Evolutionary conservation across 2,329 filamentous ascomycete genomes (phyloP).

Genomic region (Monosporascus sp.): DNA sequence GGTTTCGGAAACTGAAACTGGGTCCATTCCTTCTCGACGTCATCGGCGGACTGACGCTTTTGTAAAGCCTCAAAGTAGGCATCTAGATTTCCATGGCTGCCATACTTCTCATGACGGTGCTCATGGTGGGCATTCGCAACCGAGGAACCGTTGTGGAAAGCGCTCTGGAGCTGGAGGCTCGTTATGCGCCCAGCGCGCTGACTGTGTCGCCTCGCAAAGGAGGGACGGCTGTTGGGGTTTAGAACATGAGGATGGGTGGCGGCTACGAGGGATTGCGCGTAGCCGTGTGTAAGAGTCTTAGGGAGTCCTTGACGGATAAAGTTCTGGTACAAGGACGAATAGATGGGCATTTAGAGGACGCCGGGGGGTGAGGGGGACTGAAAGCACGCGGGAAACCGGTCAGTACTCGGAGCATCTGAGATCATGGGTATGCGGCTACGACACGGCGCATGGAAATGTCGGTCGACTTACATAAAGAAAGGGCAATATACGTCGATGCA

Average conservation of each 20-base stretch:
- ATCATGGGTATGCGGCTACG: no score
- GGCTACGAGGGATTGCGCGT: conserved; percentile 95
- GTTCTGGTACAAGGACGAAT: conserved; percentile 64
- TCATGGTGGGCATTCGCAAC: conserved; percentile 49
- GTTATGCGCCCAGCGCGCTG: conserved; percentile 50
- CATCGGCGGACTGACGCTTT: conserved; percentile 46
- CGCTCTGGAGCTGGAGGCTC: conserved; percentile 68
- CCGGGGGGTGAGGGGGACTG: conserved; percentile 55
- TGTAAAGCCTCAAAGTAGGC: conserved; percentile 91
- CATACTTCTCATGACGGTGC: conserved; percentile 46
- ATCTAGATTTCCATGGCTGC: conserved; percentile 64
- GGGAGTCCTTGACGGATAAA: conserved; percentile 97
- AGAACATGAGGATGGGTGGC: conserved; percentile 75
- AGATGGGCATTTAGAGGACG: conserved; percentile 85
- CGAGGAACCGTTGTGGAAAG: conserved; percentile 60
- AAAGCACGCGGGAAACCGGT: conserved; percentile 18
- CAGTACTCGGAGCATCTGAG: conserved; percentile 10
- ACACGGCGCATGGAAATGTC: no score
- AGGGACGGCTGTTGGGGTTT: conserved; percentile 66
- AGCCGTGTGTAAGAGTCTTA: conserved; percentile 96
- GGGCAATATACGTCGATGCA: conserved; percentile 64
- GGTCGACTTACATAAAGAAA: conserved; percentile 56
- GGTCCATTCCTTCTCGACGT: conserved; percentile 76
- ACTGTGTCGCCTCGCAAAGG: conserved; percentile 54
- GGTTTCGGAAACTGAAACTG: conserved; percentile 85